phyloP scores from a whole-genome alignment of 768 basidiomycete genomes.

The Sporobolomyces pararoseus region DNA sequence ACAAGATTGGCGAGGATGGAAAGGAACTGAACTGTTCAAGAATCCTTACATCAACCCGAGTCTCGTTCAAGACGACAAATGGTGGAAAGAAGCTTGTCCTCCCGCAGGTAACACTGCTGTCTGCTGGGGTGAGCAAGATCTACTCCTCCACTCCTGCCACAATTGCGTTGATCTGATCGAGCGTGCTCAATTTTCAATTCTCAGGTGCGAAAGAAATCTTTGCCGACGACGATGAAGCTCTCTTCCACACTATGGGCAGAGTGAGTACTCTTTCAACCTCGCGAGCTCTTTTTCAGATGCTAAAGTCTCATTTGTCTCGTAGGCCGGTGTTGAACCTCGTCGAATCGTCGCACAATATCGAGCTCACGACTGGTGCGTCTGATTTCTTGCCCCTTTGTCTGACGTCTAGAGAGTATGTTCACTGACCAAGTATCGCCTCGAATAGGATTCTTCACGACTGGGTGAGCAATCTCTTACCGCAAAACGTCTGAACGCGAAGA shows the following conservation, averaged over 20 bases:
- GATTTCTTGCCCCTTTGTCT: neutral
- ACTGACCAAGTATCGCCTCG: neutral
- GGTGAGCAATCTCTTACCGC: constrained; percentile 1
- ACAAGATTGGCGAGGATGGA: constrained; percentile 12
- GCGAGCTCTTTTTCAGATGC: too few species aligned
- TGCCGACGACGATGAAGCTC: constrained; percentile 25
- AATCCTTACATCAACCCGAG: constrained; percentile 37
- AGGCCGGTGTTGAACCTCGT: constrained; percentile 29
- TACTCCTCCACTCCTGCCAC: too few species aligned
- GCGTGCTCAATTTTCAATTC: too few species aligned
- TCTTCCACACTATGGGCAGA: neutral
- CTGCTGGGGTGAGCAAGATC: constrained; percentile 19
- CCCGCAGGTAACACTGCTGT: constrained; percentile 21
- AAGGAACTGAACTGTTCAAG: constrained; percentile 21
- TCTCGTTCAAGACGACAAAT: constrained; percentile 14
- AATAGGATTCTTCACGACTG: constrained; percentile 14
- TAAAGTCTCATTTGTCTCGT: too few species aligned
- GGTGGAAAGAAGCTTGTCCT: constrained; percentile 32
- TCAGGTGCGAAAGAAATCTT: constrained; percentile 38
- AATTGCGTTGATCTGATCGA: too few species aligned
- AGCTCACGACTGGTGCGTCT: constrained; percentile 16
- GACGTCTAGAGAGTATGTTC: neutral
- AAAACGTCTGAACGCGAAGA: too few species aligned
- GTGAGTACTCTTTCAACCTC: neutral
- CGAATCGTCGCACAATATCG: constrained; percentile 1